Evolutionary conservation across 495 filamentous ascomycete species (phyloP), one percentile per base, ranked within the genome.

Genomic region (Tetracladium setigerum): DNA sequence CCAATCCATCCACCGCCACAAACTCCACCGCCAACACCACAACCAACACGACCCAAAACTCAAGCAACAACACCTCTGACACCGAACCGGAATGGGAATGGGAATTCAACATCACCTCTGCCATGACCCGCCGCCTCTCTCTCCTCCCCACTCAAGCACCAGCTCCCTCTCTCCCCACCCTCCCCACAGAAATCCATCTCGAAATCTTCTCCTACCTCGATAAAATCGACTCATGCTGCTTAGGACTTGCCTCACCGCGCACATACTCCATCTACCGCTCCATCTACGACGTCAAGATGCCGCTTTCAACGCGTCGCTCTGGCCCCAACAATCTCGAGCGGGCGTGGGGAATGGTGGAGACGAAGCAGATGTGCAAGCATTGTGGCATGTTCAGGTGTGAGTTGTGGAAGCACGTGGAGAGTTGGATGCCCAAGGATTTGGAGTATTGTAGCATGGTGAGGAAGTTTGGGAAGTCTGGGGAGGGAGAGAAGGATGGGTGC

Each of bases 121-220:
- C 54, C 7, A 44, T 58, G 27, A 35, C 44, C 11, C 30, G 37
- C 10, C 52, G 52, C 1, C 46, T 55, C 5, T 55, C 49, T 24
- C 22, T 36, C n/a, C 42, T 55, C 11, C 48, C 46, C 0, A 18
- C 33, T 7, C 38, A 30, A 40, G 38, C 46, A 8, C 30, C 38
- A 22, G 46, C 38, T 15, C 19, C 49, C 31, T 42, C 44, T n/a
- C 49, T 59, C 8, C n/a, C 42, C 7, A 45, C 49, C 32, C 68
- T 84, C 14, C 79, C 80, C 11, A 55, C 70, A 0, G 80, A 84
- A 55, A 59, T 84, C 11, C 79, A 81, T 43, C 67, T 69, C 38
- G 62, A 70, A 38, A 68, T 84, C 49, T 66, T 73, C 48, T 63
- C 70, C 51, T 68, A 71, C 55, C 67, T 84, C 19, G 68, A 74